phyloP scores from a whole-genome alignment of 495 filamentous ascomycete species.

The Daldinia vernicosa region DNA sequence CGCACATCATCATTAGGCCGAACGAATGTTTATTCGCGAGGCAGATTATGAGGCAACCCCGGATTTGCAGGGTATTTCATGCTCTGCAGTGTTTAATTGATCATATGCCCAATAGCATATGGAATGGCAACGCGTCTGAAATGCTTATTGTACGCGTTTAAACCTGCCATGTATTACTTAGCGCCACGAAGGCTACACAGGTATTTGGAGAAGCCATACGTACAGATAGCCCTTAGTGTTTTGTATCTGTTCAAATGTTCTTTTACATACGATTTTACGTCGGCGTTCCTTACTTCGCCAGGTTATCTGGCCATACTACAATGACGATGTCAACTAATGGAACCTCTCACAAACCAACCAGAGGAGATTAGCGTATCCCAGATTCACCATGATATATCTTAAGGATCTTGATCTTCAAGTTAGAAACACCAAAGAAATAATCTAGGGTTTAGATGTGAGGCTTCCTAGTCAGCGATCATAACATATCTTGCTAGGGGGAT shows the following conservation, averaged over 20 bases:
- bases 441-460: neutral
- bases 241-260: neutral
- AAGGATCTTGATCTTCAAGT: neutral
- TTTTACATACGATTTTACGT: neutral
- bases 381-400: neutral
- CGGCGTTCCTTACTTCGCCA: too few relatives aligned
- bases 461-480: neutral
- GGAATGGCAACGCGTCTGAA: neutral
- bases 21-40: neutral
- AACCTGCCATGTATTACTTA: neutral
- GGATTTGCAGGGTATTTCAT: neutral
- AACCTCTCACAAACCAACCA: neutral
- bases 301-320: neutral
- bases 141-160: neutral
- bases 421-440: neutral
- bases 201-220: neutral
- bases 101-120: neutral
- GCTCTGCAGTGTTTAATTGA: neutral
- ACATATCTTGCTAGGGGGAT: neutral
- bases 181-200: neutral
- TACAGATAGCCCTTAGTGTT: neutral
- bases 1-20: constrained; percentile 22
- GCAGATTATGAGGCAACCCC: neutral
- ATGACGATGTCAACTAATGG: neutral
- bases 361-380: neutral